Evolutionary conservation across 441 rosid species (phyloP), one percentile per base, ranked within the genome.

Genomic region (Arabidopsis hybrid): DNA sequence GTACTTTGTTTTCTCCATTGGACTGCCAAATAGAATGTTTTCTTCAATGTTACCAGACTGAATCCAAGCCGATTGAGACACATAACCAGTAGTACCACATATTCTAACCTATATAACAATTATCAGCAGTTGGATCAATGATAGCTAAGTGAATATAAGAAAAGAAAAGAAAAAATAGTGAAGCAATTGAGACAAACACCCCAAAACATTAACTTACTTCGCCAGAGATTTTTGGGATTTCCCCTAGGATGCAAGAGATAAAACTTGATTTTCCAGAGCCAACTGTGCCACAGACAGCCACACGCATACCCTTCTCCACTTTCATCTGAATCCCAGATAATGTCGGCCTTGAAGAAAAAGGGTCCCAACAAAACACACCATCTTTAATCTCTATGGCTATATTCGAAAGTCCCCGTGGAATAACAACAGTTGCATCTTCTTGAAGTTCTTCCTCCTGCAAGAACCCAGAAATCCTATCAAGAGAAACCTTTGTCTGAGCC

Each of bases 401-500:
- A 47, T 85, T 81, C 7, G 97, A 80, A 83, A 75, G 83, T 61
- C 96, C 93, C 38, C 81, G 87, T 32, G 97, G 98, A 58, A 96
- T 83, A 83, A 82, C 85, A 52, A 46, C 1, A 51, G 96, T 90
- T 49, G 99, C 99, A 83, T 93, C 99, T 79, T 83, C 97, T 76
- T 86, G 97, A 78, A 96, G 88, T 70, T 93, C 97, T 83, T 96
- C 99, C 69, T 96, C 99, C 82, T 76, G 94, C 68, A 96, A 87
- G 93, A 93, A 96, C 60, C 97, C 97, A 56, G 99, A 90, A 76
- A 95, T 86, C 80, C 99, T 86, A 85, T 95, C 99, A 70, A 95
- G 98, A 73, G 99, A 95, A 50, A 95, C 98, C 82, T 93, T 95
- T 63, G 98, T 95, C 84, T 95, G 99, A 56, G 99, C 98, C 97